Evolutionary conservation across 768 basidiomycete species (phyloP).

Genomic region (Kwoniella sp.): DNA sequence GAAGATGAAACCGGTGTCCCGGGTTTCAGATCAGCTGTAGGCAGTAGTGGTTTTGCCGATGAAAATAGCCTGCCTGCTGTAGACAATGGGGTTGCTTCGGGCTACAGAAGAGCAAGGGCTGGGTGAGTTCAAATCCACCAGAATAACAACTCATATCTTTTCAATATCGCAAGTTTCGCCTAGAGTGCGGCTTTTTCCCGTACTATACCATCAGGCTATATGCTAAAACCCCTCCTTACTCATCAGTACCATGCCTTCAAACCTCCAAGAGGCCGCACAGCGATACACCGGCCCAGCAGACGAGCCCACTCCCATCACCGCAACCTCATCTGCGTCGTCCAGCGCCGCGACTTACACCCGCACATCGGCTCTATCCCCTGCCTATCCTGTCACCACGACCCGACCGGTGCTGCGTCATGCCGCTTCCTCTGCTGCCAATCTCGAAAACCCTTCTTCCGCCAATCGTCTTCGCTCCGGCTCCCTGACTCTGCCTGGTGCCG

Average conservation of each 20-base stretch:
- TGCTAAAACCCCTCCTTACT: slow-evolving; percentile 1
- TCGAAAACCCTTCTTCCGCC: slow-evolving; percentile 37
- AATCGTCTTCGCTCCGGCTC: slow-evolving; percentile 91
- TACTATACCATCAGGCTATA: not conserved
- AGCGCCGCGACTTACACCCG: slow-evolving; percentile 47
- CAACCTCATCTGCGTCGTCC: slow-evolving; percentile 55
- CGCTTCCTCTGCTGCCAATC: slow-evolving; percentile 45
- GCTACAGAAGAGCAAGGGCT: slow-evolving; percentile 92
- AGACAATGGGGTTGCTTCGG: slow-evolving; percentile 61
- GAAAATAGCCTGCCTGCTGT: slow-evolving; percentile 40
- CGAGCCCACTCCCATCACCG: slow-evolving; percentile 59
- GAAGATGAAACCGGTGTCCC: slow-evolving; percentile 75
- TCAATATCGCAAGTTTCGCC: not conserved
- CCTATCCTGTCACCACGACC: slow-evolving; percentile 37
- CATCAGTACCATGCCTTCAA: slow-evolving; percentile 80
- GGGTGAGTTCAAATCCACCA: slow-evolving; percentile 58
- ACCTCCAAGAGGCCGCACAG: slow-evolving; percentile 83
- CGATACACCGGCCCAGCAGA: slow-evolving; percentile 70
- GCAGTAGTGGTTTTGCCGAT: not conserved
- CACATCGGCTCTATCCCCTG: slow-evolving; percentile 60
- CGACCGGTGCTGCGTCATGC: slow-evolving; percentile 51
- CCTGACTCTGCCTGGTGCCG: slow-evolving; percentile 75
- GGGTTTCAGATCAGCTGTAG: slow-evolving; percentile 69
- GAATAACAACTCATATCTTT: not conserved
- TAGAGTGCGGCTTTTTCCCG: slow-evolving; percentile 1